Evolutionary conservation across 768 basidiomycete genomes (phyloP), one percentile per base, ranked within the genome.

Genomic region (Xerocomellus amylosporus): DNA sequence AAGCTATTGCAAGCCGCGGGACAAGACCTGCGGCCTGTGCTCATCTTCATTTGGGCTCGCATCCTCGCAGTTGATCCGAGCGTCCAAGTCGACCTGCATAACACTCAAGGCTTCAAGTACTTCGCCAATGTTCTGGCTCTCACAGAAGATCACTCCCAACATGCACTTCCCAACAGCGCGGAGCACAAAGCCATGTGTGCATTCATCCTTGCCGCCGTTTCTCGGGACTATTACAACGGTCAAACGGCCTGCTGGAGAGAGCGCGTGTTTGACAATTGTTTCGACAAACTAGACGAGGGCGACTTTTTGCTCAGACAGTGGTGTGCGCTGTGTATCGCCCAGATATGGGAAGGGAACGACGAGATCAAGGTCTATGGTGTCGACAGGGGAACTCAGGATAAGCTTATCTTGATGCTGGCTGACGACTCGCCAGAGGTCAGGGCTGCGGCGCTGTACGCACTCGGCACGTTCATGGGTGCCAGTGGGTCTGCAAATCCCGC

Each of bases 161-260:
- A 74, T 51, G 68, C 81, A 39, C 83, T 98, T n/a, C 94, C 95
- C 0, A 97, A 99, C 71, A 85, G 86, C 47, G 88, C 90, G 5
- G 97, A 98, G 68, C 94, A 98, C 71, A 90, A 92, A 60, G 94
- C 97, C 2, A 98, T 98, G 96, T 98, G 95, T 68, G 90, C 93
- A 1, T 98, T 98, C 74, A 94, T 98, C 62, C 84, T 98, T 26
- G 82, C 89, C 22, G 85, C 93, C 14, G 85, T 97, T 46, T 86
- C 89, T 38, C 85, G 96, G n/a, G 93, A 93, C 64, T 92, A 87
- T 67, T 80, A 82, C n/a, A 79, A 80, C 3, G 95, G 95, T 6
- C 94, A 98, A 72, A 79, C 81, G 48, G 92, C 92, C 2, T 95
- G 93, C 69, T 83, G 87, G 74, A 76, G 79, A 57, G 89, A 87